Conservation (phyloP, 805 yeast genomes). For the Starmerella kuoi region DNA sequence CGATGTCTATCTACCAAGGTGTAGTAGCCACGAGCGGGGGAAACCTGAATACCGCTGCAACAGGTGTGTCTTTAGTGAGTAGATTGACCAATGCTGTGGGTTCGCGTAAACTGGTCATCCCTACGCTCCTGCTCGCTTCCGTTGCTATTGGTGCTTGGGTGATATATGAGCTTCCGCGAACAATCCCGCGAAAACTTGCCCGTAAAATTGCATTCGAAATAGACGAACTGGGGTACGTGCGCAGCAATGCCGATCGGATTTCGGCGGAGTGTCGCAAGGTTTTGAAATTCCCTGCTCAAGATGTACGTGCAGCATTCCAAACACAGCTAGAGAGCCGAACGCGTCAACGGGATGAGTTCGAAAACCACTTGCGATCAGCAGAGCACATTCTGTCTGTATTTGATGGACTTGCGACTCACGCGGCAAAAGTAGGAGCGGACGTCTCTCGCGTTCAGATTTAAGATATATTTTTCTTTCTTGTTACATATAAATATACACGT, state of each 20-base stretch:
- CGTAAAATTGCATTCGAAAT: slow-evolving; percentile 54
- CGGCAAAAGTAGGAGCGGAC: slow-evolving; percentile 18
- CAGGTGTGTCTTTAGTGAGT: slow-evolving; percentile 9
- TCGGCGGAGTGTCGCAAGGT: slow-evolving; percentile 75
- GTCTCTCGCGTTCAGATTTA: neutral
- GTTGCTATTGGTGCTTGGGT: slow-evolving; percentile 50
- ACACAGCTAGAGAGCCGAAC: slow-evolving; percentile 49
- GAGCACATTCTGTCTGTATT: slow-evolving; percentile 47
- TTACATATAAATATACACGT: too few species aligned
- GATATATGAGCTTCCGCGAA: slow-evolving; percentile 72
- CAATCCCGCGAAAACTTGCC: slow-evolving; percentile 74
- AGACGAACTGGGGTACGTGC: slow-evolving; percentile 60
- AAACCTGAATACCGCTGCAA: slow-evolving; percentile 25
- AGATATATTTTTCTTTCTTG: too few species aligned
- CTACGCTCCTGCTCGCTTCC: slow-evolving; percentile 40
- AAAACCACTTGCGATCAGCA: slow-evolving; percentile 42
- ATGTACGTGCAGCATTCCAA: slow-evolving; percentile 61
- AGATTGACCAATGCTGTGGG: slow-evolving; percentile 38
- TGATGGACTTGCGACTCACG: slow-evolving; percentile 36
- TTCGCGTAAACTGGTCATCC: slow-evolving; percentile 38
- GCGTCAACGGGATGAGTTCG: slow-evolving; percentile 44
- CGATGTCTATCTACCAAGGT: slow-evolving; percentile 18
- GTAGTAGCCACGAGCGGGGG: slow-evolving; percentile 16
- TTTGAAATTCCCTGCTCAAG: slow-evolving; percentile 67
- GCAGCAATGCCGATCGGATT: slow-evolving; percentile 62